Base-by-base conservation (phyloP, 371 early-diverging fungal genomes). In the Mucor piriformis region DNA sequence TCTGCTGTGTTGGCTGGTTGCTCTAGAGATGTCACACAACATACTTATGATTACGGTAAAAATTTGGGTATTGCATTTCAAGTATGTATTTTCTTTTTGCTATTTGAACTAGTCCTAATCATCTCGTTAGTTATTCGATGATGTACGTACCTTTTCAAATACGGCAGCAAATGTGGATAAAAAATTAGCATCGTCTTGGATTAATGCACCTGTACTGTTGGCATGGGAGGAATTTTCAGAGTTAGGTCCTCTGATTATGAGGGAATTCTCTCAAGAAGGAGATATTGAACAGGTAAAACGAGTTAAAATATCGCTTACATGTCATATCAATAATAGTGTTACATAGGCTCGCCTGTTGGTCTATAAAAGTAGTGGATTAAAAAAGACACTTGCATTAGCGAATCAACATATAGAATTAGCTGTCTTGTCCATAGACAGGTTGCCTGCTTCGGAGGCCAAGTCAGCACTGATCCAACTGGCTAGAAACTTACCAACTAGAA, bases 41-140 rank as follows among this genome's bases (percentile, higher is more conserved):
- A 88, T 21, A 89, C 93, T 3, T 94, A 89, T 67, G 74, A 79
- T 38, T 97, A 90, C 67, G 98, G 97, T 3, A 86, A 85, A 54
- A 87, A 95, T 74, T 54, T 97, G 54, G 98, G 98, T 21, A 73
- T 95, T 3, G 95, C 96, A 20, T 96, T 96, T 67, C 95, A 97
- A 87, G 90, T 90, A 79, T 6, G 15, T 29, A 29, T 29, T 29
- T 29, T 29, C 6, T 29, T 29, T 23, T 0, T 37, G n/a, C 13
- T n/a, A n/a, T 37, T 5, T 13, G 3, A 13, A 15, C 15, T 37
- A 4, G n/a, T 13, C 6, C 38, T 37, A 11, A n/a, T 4, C 4
- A 12, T n/a, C 3, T 37, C 12, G 3, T 46, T 83, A 93, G 92
- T 73, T 94, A 8, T 86, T 92, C 15, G 96, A 96, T 75, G 98